These are phyloP conservation scores for Cicer cuneatum DNA, from an alignment of 306 rosid species.

Conservation along the genomic window DNA sequence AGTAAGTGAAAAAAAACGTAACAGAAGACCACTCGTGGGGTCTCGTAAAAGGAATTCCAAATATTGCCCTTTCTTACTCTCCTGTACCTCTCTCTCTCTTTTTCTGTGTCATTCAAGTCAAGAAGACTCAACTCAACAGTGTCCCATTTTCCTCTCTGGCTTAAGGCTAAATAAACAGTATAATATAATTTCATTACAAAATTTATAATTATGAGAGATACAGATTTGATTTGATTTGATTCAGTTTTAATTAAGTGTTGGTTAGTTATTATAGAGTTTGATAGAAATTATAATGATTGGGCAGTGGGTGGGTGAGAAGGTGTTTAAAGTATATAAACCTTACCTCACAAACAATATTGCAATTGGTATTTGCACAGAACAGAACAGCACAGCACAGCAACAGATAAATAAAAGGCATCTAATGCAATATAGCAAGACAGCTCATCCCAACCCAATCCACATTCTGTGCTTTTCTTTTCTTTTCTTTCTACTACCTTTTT, in stretches of 20 bases:
- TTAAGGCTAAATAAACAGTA: neutral
- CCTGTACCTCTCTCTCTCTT: neutral
- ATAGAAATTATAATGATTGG: slow-evolving; percentile 27
- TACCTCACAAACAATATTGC: too few species aligned
- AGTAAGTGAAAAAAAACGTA: neutral
- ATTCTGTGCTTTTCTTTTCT: slow-evolving; percentile 2
- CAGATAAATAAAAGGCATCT: slow-evolving; percentile 67
- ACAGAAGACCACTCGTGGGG: slow-evolving; percentile 65
- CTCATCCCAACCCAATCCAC: slow-evolving; percentile 65
- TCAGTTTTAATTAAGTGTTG: slow-evolving; percentile 11
- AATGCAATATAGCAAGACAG: slow-evolving; percentile 58
- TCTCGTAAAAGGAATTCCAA: slow-evolving; percentile 55
- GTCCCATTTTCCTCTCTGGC: neutral
- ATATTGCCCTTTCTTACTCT: slow-evolving; percentile 32
- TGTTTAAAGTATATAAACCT: neutral
- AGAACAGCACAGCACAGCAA: slow-evolving; percentile 39
- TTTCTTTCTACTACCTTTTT: slow-evolving; percentile 22
- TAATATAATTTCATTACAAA: neutral
- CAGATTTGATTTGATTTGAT: slow-evolving; percentile 12
- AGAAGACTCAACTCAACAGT: too few species aligned
- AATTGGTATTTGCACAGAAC: too few species aligned
- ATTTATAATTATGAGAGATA: neutral
- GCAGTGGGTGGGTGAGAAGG: slow-evolving; percentile 42
- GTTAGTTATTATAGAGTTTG: neutral
- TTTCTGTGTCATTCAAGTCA: neutral